Conservation (phyloP, 148 eudicot genomes). For the Polygonum aviculare region DNA sequence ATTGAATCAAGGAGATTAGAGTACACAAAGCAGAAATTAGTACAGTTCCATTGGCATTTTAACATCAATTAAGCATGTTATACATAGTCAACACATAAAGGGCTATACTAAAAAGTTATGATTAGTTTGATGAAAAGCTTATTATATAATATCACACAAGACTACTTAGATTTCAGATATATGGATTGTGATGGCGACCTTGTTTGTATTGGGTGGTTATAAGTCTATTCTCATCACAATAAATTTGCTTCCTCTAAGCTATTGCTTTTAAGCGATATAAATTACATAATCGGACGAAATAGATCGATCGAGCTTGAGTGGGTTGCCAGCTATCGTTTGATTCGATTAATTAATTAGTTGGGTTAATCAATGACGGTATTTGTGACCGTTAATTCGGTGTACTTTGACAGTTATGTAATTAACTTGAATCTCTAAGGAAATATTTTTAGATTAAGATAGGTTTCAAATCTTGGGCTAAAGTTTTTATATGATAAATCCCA, state of each 20-base stretch:
- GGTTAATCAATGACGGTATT: too few species aligned
- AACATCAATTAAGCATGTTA: neutral
- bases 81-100: neutral
- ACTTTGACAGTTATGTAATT: neutral
- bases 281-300: neutral
- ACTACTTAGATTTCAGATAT: neutral
- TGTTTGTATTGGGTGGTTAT: slow-evolving; percentile 5
- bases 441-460: neutral
- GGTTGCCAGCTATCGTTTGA: neutral
- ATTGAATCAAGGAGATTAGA: too few species aligned
- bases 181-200: neutral
- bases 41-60: neutral
- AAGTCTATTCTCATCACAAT: neutral
- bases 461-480: neutral
- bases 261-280: neutral
- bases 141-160: neutral
- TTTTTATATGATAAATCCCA: neutral
- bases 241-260: neutral
- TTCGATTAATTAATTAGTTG: too few species aligned
- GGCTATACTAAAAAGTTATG: neutral
- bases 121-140: neutral
- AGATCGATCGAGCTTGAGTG: neutral
- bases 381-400: too few species aligned
- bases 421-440: neutral
- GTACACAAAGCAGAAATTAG: neutral